These are phyloP conservation scores for Fusarium sp. DNA, from an alignment of 2,329 filamentous ascomycete species.

Conservation along the genomic window DNA sequence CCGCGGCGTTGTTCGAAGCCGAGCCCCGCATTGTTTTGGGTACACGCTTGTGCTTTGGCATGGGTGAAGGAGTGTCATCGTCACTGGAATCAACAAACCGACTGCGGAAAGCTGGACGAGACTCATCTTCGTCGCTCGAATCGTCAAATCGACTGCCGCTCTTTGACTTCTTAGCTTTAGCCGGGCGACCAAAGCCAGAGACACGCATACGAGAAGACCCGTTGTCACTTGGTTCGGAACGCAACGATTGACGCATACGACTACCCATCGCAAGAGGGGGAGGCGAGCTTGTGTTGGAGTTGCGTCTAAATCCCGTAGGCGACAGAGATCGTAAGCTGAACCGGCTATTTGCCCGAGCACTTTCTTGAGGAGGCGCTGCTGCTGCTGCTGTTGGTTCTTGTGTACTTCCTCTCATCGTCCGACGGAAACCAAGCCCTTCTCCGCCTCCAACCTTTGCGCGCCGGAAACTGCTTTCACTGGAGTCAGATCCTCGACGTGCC, in stretches of 20 bases:
- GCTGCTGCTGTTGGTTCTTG: constrained; percentile 33
- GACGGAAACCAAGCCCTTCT: constrained; percentile 72
- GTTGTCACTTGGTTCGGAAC: constrained; percentile 55
- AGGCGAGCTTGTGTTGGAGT: constrained; percentile 52
- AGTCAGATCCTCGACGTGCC: constrained; percentile 69
- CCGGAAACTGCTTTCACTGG: constrained; percentile 86
- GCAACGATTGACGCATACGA: constrained; percentile 61
- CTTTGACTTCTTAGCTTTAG: constrained; percentile 48
- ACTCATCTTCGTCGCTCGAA: constrained; percentile 73
- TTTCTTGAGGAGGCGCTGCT: constrained; percentile 44
- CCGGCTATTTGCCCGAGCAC: constrained; percentile 59
- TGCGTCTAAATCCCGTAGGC: constrained; percentile 67
- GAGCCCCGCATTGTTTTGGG: constrained; percentile 49
- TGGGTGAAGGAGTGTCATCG: constrained; percentile 49
- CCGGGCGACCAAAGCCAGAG: constrained; percentile 57
- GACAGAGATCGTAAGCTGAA: constrained; percentile 79
- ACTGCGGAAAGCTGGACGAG: constrained; percentile 54
- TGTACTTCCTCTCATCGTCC: constrained; percentile 72
- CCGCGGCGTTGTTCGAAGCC: constrained; percentile 51
- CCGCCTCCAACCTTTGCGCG: constrained; percentile 64
- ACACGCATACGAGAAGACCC: constrained; percentile 54
- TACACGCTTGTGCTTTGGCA: constrained; percentile 50
- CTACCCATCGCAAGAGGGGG: constrained; percentile 52
- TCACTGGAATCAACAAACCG: constrained; percentile 80
- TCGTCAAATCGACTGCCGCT: constrained; percentile 74